Percentiles rank a stretch among this genome's conserved stretches.
These are phyloP conservation scores for Narthecium ossifragum DNA, from an alignment of 106 monocot genomes.

Conservation along the genomic window DNA sequence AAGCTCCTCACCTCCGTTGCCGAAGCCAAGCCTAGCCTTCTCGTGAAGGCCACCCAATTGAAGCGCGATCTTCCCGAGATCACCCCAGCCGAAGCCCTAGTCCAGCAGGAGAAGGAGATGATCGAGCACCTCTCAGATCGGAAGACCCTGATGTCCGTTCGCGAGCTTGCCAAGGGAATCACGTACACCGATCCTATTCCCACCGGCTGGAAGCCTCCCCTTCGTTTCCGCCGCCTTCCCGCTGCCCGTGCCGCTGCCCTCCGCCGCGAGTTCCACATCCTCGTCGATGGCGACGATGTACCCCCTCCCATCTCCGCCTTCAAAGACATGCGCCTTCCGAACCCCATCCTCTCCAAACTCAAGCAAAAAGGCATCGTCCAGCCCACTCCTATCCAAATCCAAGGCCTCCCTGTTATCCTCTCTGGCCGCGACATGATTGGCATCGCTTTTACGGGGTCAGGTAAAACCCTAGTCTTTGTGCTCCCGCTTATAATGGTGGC, in stretches of 20 bases:
- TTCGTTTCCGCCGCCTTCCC: slow-evolving; percentile 63
- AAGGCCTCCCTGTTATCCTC: slow-evolving; percentile 72
- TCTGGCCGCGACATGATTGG: slow-evolving; percentile 97
- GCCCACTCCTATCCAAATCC: slow-evolving; percentile 95
- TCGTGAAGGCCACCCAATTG: slow-evolving; percentile 75
- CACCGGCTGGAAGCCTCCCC: slow-evolving; percentile 93
- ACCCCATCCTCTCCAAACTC: slow-evolving; percentile 61
- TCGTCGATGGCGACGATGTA: slow-evolving; percentile 82
- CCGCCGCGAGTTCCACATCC: slow-evolving; percentile 77
- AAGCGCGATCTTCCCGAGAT: slow-evolving; percentile 85
- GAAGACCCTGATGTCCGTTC: slow-evolving; percentile 93
- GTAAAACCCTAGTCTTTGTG: slow-evolving; percentile 90
- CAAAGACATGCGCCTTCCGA: slow-evolving; percentile 69
- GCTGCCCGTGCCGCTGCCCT: slow-evolving; percentile 32
- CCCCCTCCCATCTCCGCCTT: slow-evolving; percentile 83
- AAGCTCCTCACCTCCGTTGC: slow-evolving; percentile 7
- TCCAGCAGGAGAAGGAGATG: slow-evolving; percentile 90
- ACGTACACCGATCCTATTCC: slow-evolving; percentile 79
- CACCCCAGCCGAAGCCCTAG: slow-evolving; percentile 68
- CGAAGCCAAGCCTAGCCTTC: slow-evolving; percentile 70
- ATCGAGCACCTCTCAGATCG: slow-evolving; percentile 95
- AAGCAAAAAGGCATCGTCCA: slow-evolving; percentile 74
- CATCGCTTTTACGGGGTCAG: slow-evolving; percentile 93
- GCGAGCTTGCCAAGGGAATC: slow-evolving; percentile 94
- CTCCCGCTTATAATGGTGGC: slow-evolving; percentile 88